phyloP scores from a whole-genome alignment of 306 rosid genomes.

The Lathyrus sativus region DNA sequence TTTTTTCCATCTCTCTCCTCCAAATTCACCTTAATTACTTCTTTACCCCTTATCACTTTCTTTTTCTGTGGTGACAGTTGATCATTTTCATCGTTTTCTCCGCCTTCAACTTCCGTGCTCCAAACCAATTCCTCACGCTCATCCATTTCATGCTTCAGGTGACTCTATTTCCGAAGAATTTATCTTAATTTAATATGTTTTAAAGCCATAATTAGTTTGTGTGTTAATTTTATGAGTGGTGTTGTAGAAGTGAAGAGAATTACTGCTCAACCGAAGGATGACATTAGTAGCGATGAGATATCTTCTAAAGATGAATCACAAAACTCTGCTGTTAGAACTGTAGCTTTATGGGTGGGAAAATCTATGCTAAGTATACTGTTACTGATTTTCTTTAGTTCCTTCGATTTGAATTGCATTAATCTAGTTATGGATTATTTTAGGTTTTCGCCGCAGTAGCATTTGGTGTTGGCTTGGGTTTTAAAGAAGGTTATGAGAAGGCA shows the following conservation, averaged over 20 bases:
- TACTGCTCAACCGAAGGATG: slow-evolving; percentile 43
- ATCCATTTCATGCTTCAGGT: slow-evolving; percentile 61
- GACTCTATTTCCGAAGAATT: not conserved
- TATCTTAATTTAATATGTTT: no score
- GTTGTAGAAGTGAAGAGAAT: slow-evolving; percentile 55
- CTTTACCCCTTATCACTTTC: not conserved
- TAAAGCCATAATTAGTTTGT: not conserved
- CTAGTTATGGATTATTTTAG: slow-evolving; percentile 43
- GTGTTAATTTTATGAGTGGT: not conserved
- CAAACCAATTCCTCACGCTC: slow-evolving; percentile 55
- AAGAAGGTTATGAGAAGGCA: slow-evolving; percentile 77
- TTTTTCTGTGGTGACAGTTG: slow-evolving; percentile 38
- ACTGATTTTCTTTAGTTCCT: slow-evolving; percentile 25
- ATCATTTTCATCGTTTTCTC: slow-evolving; percentile 43
- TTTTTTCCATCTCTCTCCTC: slow-evolving; percentile 31
- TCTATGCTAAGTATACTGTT: slow-evolving; percentile 27
- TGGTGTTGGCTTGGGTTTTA: slow-evolving; percentile 79
- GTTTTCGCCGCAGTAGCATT: slow-evolving; percentile 76
- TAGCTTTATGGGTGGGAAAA: slow-evolving; percentile 77
- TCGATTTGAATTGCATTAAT: not conserved
- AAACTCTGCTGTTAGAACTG: slow-evolving; percentile 67
- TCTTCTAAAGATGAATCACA: slow-evolving; percentile 38
- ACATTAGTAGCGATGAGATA: no score
- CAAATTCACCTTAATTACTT: slow-evolving; percentile 23
- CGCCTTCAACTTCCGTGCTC: slow-evolving; percentile 44